A percentile compares a stretch with the other conserved stretches of the same genome.
Evolutionary conservation across 345 rosid species (phyloP).

Genomic region (Erodium maritimum): DNA sequence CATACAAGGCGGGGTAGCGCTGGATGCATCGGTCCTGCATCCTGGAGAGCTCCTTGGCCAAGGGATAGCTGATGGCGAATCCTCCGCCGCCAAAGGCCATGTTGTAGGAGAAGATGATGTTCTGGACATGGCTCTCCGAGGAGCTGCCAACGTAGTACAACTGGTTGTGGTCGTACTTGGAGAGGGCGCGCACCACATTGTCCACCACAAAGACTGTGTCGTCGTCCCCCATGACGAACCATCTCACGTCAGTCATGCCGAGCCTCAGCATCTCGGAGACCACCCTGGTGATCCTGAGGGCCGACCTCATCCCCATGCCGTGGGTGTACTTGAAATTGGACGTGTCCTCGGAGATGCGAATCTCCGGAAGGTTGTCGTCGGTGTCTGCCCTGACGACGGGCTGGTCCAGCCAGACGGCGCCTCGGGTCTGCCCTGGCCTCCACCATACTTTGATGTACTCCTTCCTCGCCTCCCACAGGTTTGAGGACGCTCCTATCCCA

Average conservation of each 20-base stretch:
- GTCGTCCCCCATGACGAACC: slow-evolving; percentile 89
- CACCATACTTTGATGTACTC: slow-evolving; percentile 78
- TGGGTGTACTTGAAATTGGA: slow-evolving; percentile 57
- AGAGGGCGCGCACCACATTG: slow-evolving; percentile 47
- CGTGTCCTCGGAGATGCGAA: slow-evolving; percentile 52
- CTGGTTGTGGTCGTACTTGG: slow-evolving; percentile 55
- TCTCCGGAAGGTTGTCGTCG: slow-evolving; percentile 47
- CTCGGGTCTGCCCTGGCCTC: slow-evolving; percentile 57
- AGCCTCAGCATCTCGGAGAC: slow-evolving; percentile 61
- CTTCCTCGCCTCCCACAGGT: slow-evolving; percentile 59
- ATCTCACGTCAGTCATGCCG: slow-evolving; percentile 52
- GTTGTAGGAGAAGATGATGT: slow-evolving; percentile 56
- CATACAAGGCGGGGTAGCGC: slow-evolving; percentile 64
- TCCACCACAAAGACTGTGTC: slow-evolving; percentile 63
- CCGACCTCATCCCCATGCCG: slow-evolving; percentile 52
- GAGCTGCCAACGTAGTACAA: slow-evolving; percentile 68
- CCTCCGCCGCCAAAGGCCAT: slow-evolving; percentile 92
- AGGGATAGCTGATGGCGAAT: slow-evolving; percentile 67
- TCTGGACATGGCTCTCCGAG: slow-evolving; percentile 70
- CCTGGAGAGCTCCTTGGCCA: slow-evolving; percentile 50
- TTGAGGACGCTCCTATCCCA: slow-evolving; percentile 63
- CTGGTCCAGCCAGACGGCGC: slow-evolving; percentile 66
- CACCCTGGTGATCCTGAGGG: slow-evolving; percentile 63
- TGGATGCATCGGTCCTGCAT: slow-evolving; percentile 76
- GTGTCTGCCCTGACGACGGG: slow-evolving; percentile 18